Evolutionary conservation across 345 rosid genomes (phyloP).

Genomic region (Fremontodendron californicum): DNA sequence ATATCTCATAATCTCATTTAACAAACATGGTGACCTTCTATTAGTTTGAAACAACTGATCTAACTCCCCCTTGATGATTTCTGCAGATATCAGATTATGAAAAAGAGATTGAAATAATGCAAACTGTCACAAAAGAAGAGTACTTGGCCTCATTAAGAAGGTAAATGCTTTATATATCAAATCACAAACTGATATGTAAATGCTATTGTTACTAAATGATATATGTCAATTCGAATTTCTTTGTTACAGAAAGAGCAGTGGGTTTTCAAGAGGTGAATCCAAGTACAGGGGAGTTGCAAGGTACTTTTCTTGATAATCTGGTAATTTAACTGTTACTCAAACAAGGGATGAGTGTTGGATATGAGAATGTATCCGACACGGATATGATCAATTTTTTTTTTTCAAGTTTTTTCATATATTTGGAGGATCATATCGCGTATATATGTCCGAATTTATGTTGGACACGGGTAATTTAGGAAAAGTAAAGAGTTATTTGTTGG

Average conservation of each 20-base stretch:
- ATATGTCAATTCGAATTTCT: neutral
- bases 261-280: slow-evolving; percentile 67
- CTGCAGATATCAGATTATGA: slow-evolving; percentile 51
- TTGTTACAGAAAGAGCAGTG: slow-evolving; percentile 53
- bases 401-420: too few species aligned
- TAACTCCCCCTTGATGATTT: neutral
- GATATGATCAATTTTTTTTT: too few species aligned
- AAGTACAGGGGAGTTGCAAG: slow-evolving; percentile 73
- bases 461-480: too few species aligned
- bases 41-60: neutral
- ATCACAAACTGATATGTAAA: neutral
- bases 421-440: too few species aligned
- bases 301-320: slow-evolving; percentile 22
- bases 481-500: too few species aligned
- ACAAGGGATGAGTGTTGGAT: too few species aligned
- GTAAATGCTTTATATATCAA: slow-evolving; percentile 24
- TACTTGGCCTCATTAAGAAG: slow-evolving; percentile 61
- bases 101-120: slow-evolving; percentile 56
- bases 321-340: neutral
- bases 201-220: neutral
- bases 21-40: neutral
- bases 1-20: neutral
- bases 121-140: slow-evolving; percentile 56
- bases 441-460: too few species aligned
- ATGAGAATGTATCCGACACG: too few species aligned